Percentiles rank a stretch among this genome's conserved stretches.
Evolutionary conservation across 1,284 basidiomycete genomes (phyloP).

Genomic region (Boletus semigastroideus): DNA sequence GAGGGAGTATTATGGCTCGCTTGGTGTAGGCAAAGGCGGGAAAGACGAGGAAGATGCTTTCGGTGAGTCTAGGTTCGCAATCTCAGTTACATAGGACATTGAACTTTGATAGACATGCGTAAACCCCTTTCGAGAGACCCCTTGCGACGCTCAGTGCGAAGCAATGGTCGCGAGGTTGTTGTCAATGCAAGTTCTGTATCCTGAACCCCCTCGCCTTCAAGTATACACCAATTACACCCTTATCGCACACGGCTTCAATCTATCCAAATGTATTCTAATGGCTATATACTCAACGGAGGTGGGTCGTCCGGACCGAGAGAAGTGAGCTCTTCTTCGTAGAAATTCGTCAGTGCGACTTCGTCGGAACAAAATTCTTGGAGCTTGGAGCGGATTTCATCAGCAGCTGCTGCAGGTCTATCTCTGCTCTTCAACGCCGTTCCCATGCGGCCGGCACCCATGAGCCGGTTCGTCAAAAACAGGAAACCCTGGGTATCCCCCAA

Average conservation of each 20-base stretch:
- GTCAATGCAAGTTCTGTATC: slow-evolving; percentile 71
- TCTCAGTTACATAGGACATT: slow-evolving; percentile 4
- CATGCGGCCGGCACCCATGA: slow-evolving; percentile 68
- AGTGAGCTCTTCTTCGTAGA: slow-evolving; percentile 75
- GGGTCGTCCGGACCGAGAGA: slow-evolving; percentile 58
- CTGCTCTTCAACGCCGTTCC: slow-evolving; percentile 53
- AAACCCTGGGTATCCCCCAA: slow-evolving; percentile 78
- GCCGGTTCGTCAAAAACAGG: slow-evolving; percentile 83
- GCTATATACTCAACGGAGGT: slow-evolving; percentile 50
- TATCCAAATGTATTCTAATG: slow-evolving; percentile 10
- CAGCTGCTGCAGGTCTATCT: slow-evolving; percentile 48
- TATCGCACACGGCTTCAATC: slow-evolving; percentile 9
- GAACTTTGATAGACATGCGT: slow-evolving; percentile 71
- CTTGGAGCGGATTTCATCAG: slow-evolving; percentile 60
- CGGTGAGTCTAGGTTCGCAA: slow-evolving; percentile 55
- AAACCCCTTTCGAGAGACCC: slow-evolving; percentile 74
- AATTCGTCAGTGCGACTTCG: slow-evolving; percentile 48
- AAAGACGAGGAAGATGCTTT: slow-evolving; percentile 89
- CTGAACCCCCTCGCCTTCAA: slow-evolving; percentile 32
- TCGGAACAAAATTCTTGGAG: slow-evolving; percentile 71
- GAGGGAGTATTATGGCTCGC: slow-evolving; percentile 80
- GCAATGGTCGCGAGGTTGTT: slow-evolving; percentile 71
- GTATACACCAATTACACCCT: slow-evolving; percentile 5
- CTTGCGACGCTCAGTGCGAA: slow-evolving; percentile 59
- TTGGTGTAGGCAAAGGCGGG: slow-evolving; percentile 65